Percentiles rank a stretch among this genome's conserved stretches.
phyloP scores from a whole-genome alignment of 2,329 filamentous ascomycete genomes.

The Apiospora saccharicola region DNA sequence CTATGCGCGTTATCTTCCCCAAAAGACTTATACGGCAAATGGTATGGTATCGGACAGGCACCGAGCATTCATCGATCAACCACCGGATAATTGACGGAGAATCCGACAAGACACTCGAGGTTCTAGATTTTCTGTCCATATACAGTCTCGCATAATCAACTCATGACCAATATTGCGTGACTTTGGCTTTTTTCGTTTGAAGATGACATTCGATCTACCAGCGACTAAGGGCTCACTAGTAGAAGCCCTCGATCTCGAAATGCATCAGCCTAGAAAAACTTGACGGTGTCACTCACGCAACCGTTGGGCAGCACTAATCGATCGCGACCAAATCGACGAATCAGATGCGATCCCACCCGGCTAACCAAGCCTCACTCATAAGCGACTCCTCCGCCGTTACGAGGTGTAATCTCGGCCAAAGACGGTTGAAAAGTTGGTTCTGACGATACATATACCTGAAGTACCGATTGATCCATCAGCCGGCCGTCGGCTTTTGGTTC shows the following conservation, averaged over 20 bases:
- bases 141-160: background rate
- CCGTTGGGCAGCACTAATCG: background rate
- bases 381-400: background rate
- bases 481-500: too few relatives aligned
- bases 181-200: background rate
- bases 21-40: background rate
- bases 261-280: background rate
- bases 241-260: background rate
- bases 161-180: background rate
- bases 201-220: background rate
- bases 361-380: background rate
- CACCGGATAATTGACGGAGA: background rate
- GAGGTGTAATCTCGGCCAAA: slow-evolving; percentile 2
- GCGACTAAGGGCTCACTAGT: background rate
- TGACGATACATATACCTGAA: too few relatives aligned
- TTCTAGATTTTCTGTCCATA: background rate
- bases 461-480: too few relatives aligned
- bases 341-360: background rate
- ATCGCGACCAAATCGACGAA: background rate
- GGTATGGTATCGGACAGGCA: background rate
- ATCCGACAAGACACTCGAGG: background rate
- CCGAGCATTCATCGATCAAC: background rate
- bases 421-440: slow-evolving; percentile 12
- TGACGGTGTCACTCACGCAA: background rate
- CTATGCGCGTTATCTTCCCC: background rate